Conservation (phyloP, 139 green algal species). For the Chlorella ohadii region DNA sequence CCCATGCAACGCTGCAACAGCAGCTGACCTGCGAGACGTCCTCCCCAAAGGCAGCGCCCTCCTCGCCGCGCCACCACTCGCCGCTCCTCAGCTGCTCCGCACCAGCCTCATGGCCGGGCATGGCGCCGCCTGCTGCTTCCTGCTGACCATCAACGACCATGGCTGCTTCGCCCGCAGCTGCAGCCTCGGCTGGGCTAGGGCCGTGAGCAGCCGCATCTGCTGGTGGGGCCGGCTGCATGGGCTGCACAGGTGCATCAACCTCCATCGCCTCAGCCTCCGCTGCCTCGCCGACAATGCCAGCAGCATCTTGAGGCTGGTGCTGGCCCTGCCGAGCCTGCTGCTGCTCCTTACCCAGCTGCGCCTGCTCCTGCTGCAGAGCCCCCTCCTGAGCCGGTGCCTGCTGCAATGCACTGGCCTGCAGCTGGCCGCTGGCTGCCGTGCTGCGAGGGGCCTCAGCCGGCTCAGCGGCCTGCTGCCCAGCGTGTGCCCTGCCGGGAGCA, state of each 20-base stretch:
- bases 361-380: slow-evolving; percentile 34
- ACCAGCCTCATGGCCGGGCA: too few species aligned
- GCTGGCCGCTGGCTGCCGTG: not conserved
- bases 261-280: not conserved
- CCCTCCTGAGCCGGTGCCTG: not conserved
- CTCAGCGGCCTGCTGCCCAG: not conserved
- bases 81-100: too few species aligned
- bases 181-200: not conserved
- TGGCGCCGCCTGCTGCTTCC: not conserved
- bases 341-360: slow-evolving; percentile 10
- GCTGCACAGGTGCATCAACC: not conserved
- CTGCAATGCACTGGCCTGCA: not conserved
- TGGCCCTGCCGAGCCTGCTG: slow-evolving; percentile 16
- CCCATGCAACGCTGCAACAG: too few species aligned
- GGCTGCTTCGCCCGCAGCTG: not conserved
- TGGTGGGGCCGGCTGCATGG: too few species aligned
- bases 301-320: not conserved
- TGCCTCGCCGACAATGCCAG: not conserved
- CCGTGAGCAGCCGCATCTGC: too few species aligned
- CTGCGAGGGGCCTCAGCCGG: not conserved
- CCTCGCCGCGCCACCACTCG: too few species aligned
- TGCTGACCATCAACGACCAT: not conserved
- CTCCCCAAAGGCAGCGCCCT: too few species aligned
- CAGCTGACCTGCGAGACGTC: too few species aligned
- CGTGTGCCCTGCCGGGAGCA: not conserved